phyloP scores from a whole-genome alignment of 768 basidiomycete species.

The Chiua virens region DNA sequence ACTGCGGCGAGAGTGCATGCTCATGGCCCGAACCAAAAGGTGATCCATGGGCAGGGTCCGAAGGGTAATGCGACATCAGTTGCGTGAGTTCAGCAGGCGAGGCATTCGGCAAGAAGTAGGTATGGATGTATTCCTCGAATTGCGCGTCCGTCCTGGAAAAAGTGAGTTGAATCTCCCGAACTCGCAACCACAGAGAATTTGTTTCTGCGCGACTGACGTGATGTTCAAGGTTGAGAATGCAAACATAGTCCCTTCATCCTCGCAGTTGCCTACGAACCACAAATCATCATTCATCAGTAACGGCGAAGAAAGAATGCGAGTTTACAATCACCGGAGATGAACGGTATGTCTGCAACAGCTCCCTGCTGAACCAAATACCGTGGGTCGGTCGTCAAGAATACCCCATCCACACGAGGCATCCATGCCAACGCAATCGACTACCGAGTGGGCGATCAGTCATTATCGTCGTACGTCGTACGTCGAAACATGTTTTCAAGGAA shows the following conservation, averaged over 20 bases:
- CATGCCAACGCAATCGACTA: constrained; percentile 34
- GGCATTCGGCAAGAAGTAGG: constrained; percentile 28
- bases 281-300: not conserved
- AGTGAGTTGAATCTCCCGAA: not conserved
- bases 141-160: constrained; percentile 15
- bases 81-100: constrained; percentile 22
- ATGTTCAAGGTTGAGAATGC: constrained; percentile 47
- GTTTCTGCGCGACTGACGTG: constrained; percentile 35
- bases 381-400: constrained; percentile 36
- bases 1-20: constrained; percentile 48
- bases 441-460: not conserved
- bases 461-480: not conserved
- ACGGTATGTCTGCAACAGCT: constrained; percentile 8
- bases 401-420: constrained; percentile 41
- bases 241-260: constrained; percentile 48
- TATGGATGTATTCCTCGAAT: too few species aligned
- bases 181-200: not conserved
- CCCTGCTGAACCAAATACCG: constrained; percentile 35
- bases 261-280: constrained; percentile 25
- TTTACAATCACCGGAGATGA: constrained; percentile 5
- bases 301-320: not conserved
- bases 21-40: constrained; percentile 49
- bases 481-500: too few species aligned
- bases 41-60: constrained; percentile 45
- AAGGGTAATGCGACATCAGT: constrained; percentile 36